phyloP scores from a whole-genome alignment of 1,139 yeast genomes.

The Candida pseudoviswanathii region DNA sequence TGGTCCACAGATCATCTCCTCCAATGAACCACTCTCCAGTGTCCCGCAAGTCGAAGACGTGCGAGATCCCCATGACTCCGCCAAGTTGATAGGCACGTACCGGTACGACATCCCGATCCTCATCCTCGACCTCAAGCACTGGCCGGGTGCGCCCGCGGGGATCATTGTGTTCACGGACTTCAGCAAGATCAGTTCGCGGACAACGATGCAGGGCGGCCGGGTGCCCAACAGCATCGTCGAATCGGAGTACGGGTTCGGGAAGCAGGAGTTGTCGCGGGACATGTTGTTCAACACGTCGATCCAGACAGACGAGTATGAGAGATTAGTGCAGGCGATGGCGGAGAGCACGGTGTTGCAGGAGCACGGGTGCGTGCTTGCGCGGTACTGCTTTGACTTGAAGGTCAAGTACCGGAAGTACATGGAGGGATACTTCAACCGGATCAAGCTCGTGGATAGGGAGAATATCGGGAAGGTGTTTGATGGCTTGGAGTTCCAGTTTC shows the following conservation, averaged over 20 bases:
- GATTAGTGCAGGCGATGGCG: neutral
- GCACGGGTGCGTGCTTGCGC: constrained; percentile 7
- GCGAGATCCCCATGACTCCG: neutral
- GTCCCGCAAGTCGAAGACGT: constrained; percentile 1
- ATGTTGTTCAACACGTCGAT: constrained; percentile 6
- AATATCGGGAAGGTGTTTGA: constrained; percentile 7
- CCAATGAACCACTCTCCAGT: constrained; percentile 2
- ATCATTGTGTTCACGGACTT: constrained; percentile 9
- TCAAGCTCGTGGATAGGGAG: constrained; percentile 3
- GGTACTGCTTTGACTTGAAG: constrained; percentile 12
- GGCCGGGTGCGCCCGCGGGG: neutral
- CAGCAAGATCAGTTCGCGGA: constrained; percentile 1
- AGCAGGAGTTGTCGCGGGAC: neutral
- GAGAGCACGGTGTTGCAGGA: neutral
- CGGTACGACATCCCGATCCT: constrained; percentile 10
- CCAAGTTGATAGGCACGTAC: neutral
- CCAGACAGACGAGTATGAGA: neutral
- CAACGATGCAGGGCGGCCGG: neutral
- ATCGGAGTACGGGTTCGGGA: neutral
- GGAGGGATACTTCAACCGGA: constrained; percentile 8
- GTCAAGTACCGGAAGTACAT: constrained; percentile 6
- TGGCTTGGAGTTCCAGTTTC: constrained; percentile 10
- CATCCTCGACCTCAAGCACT: constrained; percentile 1
- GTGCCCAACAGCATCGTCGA: neutral
- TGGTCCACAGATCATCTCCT: neutral